Base-by-base conservation (phyloP, 352 stramenopile genomes). In the Globisporangium ultimum region DNA sequence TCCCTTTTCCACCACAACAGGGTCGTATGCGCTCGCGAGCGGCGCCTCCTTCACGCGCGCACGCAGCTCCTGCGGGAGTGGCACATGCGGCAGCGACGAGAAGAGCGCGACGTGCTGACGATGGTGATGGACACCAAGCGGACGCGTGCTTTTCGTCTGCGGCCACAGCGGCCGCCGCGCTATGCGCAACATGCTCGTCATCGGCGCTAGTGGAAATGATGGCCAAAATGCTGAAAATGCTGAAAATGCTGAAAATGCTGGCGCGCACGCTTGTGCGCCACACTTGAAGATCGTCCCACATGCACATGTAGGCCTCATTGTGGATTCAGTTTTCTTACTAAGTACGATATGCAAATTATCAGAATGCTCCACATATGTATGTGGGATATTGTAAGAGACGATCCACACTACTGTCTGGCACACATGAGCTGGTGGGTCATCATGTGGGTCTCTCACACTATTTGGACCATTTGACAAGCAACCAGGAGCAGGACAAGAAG, bases 11-110 rank as follows among this genome's bases (percentile, higher is more conserved):
- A 93, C 81, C 43, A 56, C 51, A 58, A 66, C 69, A 32, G 84
- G 84, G 58, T 93, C 80, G 61, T 88, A 93, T 14, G 74, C 67
- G 14, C 68, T 60, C 22, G 71, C 80, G 54, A 93, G 59, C n/a
- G 81, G 80, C 43, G 67, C 60, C 8, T 63, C 50, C 41, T 77
- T 79, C 24, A 89, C 78, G 48, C 81, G 84, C 18, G 69, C 55
- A 21, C 65, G 75, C 54, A 93, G 76, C 43, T 78, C 73, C 0
- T 40, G 54, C 17, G 77, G 69, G 7, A 93, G 59, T 22, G 60
- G 63, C 32, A 83, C 53, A 14, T 48, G 55, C 41, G 60, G 50
- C 7, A 58, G 17, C 11, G 42, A 36, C 9, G 45, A 53, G 53
- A 59, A 59, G 42, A 59, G 51, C 12, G 58, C 58, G 6, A 15